Evolutionary conservation across 495 filamentous ascomycete species (phyloP).

Genomic region (Parachaetomium inaequale): DNA sequence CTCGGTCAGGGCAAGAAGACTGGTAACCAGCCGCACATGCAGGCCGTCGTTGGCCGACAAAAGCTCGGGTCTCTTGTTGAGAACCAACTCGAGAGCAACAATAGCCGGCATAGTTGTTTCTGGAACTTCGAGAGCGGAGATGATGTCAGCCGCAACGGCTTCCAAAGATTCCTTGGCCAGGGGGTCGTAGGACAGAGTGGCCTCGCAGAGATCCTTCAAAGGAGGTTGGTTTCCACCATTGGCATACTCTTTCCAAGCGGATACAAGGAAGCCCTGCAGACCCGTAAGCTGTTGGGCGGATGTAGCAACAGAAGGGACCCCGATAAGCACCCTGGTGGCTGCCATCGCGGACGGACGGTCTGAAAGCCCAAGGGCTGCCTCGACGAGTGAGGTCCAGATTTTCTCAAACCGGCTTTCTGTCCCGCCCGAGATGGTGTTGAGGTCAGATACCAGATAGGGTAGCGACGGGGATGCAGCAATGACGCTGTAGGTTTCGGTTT

Average conservation of each 20-base stretch:
- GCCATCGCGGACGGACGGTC: slow-evolving; percentile 19
- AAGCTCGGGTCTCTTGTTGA: slow-evolving; percentile 34
- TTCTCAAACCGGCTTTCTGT: slow-evolving; percentile 38
- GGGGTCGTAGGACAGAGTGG: slow-evolving; percentile 34
- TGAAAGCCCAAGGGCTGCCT: slow-evolving; percentile 28
- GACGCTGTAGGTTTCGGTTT: slow-evolving; percentile 20
- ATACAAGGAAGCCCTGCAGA: slow-evolving; percentile 42
- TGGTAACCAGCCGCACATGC: slow-evolving; percentile 42
- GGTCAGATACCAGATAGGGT: slow-evolving; percentile 35
- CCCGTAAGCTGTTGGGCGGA: slow-evolving; percentile 27
- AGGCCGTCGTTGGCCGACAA: slow-evolving; percentile 32
- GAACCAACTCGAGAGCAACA: slow-evolving; percentile 40
- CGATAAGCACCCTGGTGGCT: slow-evolving; percentile 40
- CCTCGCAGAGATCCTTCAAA: slow-evolving; percentile 41
- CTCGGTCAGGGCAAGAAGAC: slow-evolving; percentile 45
- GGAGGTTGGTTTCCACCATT: slow-evolving; percentile 15
- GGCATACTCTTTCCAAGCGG: slow-evolving; percentile 34
- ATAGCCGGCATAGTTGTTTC: slow-evolving; percentile 25
- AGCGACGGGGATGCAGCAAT: slow-evolving; percentile 36
- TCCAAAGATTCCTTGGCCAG: slow-evolving; percentile 28
- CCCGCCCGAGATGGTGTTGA: slow-evolving; percentile 28
- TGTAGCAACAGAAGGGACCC: slow-evolving; percentile 27
- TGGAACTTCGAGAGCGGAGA: slow-evolving; percentile 21
- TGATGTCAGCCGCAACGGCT: slow-evolving; percentile 30
- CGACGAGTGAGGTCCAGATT: slow-evolving; percentile 38